Evolutionary conservation across 2,329 filamentous ascomycete species (phyloP), one percentile per base, ranked within the genome.

Genomic region (Aspergillus ochraceoroseus): DNA sequence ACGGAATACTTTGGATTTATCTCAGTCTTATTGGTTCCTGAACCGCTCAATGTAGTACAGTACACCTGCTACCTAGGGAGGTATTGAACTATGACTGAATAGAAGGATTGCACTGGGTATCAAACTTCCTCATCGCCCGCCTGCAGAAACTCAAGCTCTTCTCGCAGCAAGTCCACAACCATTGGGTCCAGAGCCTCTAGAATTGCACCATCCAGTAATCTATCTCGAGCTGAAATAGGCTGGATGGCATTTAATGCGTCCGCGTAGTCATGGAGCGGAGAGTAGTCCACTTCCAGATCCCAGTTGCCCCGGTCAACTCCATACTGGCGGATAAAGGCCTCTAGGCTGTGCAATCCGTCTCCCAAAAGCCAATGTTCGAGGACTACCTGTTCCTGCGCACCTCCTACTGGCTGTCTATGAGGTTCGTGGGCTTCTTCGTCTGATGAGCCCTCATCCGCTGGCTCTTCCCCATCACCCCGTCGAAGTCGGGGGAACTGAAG

Each of bases 301-400:
- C 66, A 69, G 30, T 69, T 68, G 2, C 65, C 66, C 4, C 62
- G 59, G 38, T 68, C 66, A 19, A 69, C 57, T 4, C 66, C 66
- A 31, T 68, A 57, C 29, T 64, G 56, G 14, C 52, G 49, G 11
- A 68, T 45, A 35, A 66, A 69, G 8, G 52, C 57, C 13, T 57
- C 54, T n/a, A 68, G 46, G 5, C 52, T 50, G 12, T 58, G 54
- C 31, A 67, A 41, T 2, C 64, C 65, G 28, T 60, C 52, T 9
- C 51, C 54, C 5, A 61, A 36, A 7, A 65, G 52, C 61, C 60
- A 66, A 25, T 58, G 52, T 39, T 62, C 52, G 17, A 65, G 51
- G 5, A 52, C 47, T 5, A 53, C 43, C 38, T 59, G 58, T 18
- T 63, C 51, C 7, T 56, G 52, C 5, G 47, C 46, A 5, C 56